Percentiles rank a stretch among this genome's conserved stretches.
Evolutionary conservation across 331 rosid genomes (phyloP).

Genomic region (Erythrophleum ivorense): DNA sequence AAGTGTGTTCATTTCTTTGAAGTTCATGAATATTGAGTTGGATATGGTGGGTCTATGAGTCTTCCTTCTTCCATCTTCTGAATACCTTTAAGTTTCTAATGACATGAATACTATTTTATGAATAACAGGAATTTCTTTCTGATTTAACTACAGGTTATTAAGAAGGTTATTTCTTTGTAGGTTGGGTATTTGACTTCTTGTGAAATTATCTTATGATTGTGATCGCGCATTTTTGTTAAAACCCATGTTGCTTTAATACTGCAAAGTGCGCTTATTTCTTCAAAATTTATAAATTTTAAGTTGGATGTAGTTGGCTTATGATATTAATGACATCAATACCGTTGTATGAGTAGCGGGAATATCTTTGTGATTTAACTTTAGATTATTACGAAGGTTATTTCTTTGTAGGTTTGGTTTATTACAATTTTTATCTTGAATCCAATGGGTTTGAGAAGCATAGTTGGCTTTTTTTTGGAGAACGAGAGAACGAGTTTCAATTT

Average conservation of each 20-base stretch:
- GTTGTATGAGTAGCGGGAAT: background rate
- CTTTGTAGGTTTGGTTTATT: background rate
- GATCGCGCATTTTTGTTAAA: constrained; percentile 12
- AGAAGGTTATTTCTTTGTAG: background rate
- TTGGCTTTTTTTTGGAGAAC: background rate
- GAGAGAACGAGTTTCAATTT: background rate
- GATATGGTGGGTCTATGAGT: background rate
- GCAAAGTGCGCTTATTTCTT: background rate
- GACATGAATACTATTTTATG: background rate
- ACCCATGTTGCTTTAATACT: constrained; percentile 20
- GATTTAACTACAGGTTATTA: background rate
- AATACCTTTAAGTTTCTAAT: background rate
- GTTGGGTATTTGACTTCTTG: background rate
- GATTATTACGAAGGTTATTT: background rate
- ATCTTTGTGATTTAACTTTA: background rate
- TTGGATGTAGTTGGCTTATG: constrained; percentile 3
- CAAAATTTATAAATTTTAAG: background rate
- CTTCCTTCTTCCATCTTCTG: background rate
- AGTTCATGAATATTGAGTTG: background rate
- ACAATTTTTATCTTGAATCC: background rate
- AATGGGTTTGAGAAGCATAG: background rate
- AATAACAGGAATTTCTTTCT: constrained; percentile 4
- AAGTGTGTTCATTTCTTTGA: background rate
- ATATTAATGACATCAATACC: background rate
- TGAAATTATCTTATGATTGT: background rate